Evolutionary conservation across 768 basidiomycete species (phyloP), one percentile per base, ranked within the genome.

Genomic region (Leccinum subgranulosum): DNA sequence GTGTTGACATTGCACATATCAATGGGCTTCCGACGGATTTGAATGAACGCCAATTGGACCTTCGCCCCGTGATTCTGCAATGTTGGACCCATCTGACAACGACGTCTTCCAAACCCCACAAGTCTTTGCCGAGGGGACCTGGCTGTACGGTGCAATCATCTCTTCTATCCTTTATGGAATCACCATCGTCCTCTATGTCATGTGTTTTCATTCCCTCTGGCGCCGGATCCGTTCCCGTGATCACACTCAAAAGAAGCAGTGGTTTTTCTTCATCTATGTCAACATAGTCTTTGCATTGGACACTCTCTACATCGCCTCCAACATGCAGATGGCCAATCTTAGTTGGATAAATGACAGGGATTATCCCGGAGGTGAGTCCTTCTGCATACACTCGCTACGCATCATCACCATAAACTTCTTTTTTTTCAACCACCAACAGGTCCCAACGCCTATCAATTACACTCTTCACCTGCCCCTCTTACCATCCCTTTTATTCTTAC

Each of bases 181-280:
- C 10, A 63, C 65, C 3, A 55, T 73, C 53, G 60, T 64, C 28
- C 58, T 73, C 49, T 62, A 62, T 21, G 8, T n/a, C 54, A 66
- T 69, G 66, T 73, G 71, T 19, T 52, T 61, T 23, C 60, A 60
- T 17, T 70, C 70, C 28, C 60, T 72, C 27, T 72, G 70, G 70
- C 4, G 6, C 29, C 64, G 60, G 19, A 65, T 72, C 9, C 60
- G 58, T 45, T 34, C 57, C 12, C 47, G 34, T 27, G 60, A 57
- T 0, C 46, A 55, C 7, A n/a, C 46, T 7, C 51, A 27, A 6
- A 70, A 49, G 51, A 63, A 55, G 15, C 57, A 73, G 14, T 61
- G 64, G 55, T 68, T 72, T 45, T 68, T 73, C 59, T 57, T 72
- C 43, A 4, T 59, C 60, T 72, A 73, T 55, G 68, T 72, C 53